Conservation (phyloP, 352 stramenopile genomes). For the Phytophthora pluvialis region DNA sequence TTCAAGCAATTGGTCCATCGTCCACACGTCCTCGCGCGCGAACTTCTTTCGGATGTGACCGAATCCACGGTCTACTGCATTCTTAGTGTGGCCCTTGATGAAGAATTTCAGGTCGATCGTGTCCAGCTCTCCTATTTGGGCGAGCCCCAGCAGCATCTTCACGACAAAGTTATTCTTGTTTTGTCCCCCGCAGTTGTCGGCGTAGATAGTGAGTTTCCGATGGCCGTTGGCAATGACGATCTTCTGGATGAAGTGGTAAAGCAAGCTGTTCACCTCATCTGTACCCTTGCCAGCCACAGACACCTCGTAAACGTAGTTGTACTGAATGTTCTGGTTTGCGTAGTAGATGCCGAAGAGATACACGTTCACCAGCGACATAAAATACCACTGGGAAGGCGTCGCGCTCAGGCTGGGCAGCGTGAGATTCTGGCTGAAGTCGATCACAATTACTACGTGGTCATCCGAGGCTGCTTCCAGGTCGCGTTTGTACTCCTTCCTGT, state of each 20-base stretch:
- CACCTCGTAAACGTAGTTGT: conserved; percentile 29
- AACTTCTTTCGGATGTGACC: conserved; percentile 11
- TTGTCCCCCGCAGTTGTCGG: conserved; percentile 19
- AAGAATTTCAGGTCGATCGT: not conserved
- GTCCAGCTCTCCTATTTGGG: not conserved
- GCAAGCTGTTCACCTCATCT: conserved; percentile 22
- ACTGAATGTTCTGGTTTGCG: conserved; percentile 11
- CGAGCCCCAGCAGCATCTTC: conserved; percentile 4
- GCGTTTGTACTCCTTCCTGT: conserved; percentile 16
- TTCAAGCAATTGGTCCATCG: not conserved
- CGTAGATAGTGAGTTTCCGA: conserved; percentile 6
- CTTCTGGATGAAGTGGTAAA: conserved; percentile 12
- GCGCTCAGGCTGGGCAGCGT: conserved; percentile 13
- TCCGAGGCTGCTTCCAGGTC: not conserved
- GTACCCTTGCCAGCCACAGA: conserved; percentile 7
- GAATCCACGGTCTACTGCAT: conserved; percentile 6
- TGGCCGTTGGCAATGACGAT: not conserved
- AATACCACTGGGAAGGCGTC: conserved; percentile 18
- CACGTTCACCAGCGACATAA: conserved; percentile 23
- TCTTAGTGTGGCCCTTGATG: conserved; percentile 11
- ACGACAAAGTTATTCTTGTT: conserved; percentile 14
- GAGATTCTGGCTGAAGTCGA: conserved; percentile 32
- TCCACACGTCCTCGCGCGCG: not conserved
- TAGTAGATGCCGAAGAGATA: conserved; percentile 22
- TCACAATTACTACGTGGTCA: conserved; percentile 20